Percentiles rank a stretch among this genome's conserved stretches.
phyloP scores from a whole-genome alignment of 73 alveolate species.

The Tetrahymena borealis region DNA sequence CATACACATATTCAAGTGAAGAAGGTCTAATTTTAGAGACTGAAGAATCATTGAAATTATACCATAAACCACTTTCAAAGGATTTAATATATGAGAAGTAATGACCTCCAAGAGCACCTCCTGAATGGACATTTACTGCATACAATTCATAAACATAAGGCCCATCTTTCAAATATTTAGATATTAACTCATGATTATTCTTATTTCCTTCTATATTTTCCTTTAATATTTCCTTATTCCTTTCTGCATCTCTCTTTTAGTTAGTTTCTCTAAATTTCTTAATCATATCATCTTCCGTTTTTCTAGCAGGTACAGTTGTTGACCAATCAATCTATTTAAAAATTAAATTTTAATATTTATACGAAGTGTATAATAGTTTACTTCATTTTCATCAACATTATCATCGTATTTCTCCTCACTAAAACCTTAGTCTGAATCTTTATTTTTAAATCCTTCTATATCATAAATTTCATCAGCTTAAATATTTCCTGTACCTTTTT shows the following conservation, averaged over 20 bases:
- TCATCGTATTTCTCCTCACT: slow-evolving; percentile 4
- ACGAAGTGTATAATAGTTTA: background rate
- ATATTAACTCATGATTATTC: slow-evolving; percentile 42
- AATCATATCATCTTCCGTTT: background rate
- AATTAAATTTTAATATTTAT: background rate
- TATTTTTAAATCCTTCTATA: too few relatives aligned
- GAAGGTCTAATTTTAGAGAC: slow-evolving; percentile 64
- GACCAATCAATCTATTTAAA: background rate
- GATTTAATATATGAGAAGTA: slow-evolving; percentile 88
- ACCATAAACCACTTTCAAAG: slow-evolving; percentile 88
- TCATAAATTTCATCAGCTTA: slow-evolving; percentile 44
- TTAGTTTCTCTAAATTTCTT: background rate
- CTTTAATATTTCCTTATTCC: background rate
- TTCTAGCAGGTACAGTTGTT: background rate
- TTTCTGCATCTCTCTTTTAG: background rate
- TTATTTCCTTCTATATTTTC: slow-evolving; percentile 15
- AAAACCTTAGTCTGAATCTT: slow-evolving; percentile 7
- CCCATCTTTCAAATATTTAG: slow-evolving; percentile 72
- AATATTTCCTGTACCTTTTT: background rate
- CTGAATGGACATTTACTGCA: slow-evolving; percentile 86
- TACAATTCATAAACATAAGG: slow-evolving; percentile 85
- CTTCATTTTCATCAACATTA: slow-evolving; percentile 20
- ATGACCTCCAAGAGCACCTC: slow-evolving; percentile 98
- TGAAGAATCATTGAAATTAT: slow-evolving; percentile 77
- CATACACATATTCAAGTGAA: slow-evolving; percentile 59